Evolutionary conservation across 495 filamentous ascomycete genomes (phyloP).

Genomic region (Echria macrotheca): DNA sequence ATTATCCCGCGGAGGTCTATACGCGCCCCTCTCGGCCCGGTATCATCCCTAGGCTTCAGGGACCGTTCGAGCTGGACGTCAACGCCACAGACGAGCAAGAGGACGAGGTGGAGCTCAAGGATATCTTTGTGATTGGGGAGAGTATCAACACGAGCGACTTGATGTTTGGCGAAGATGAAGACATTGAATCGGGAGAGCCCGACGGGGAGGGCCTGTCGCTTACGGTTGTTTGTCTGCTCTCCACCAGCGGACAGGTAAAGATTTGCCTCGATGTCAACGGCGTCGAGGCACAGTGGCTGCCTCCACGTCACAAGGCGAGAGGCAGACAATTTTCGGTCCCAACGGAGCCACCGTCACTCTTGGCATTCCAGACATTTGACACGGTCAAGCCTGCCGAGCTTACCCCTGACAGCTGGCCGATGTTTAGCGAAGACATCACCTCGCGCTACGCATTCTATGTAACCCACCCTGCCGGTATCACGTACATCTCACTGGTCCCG

Average conservation of each 20-base stretch:
- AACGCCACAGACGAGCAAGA: conserved; percentile 61
- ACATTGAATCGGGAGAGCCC: conserved; percentile 46
- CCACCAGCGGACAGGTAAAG: conserved; percentile 65
- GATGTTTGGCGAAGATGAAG: conserved; percentile 57
- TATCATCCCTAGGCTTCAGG: conserved; percentile 72
- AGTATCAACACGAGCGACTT: conserved; percentile 52
- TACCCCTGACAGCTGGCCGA: conserved; percentile 57
- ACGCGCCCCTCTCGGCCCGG: conserved; percentile 65
- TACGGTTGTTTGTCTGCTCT: conserved; percentile 68
- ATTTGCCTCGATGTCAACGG: conserved; percentile 76
- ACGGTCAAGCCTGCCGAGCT: conserved; percentile 49
- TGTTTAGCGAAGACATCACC: conserved; percentile 65
- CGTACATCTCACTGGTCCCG: conserved; percentile 61
- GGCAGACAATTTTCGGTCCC: conserved; percentile 21
- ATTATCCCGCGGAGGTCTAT: conserved; percentile 54
- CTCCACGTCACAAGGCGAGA: conserved; percentile 46
- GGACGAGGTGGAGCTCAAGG: conserved; percentile 55
- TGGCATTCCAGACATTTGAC: conserved; percentile 55
- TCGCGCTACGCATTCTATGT: conserved; percentile 76
- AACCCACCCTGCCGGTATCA: conserved; percentile 65
- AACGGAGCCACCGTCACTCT: conserved; percentile 30
- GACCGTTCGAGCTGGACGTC: conserved; percentile 69
- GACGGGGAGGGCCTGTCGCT: conserved; percentile 64
- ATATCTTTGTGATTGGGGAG: conserved; percentile 50
- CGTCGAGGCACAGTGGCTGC: conserved; percentile 81